Evolutionary conservation across 2,329 filamentous ascomycete species (phyloP).

Genomic region (Sclerotinia glacialis): DNA sequence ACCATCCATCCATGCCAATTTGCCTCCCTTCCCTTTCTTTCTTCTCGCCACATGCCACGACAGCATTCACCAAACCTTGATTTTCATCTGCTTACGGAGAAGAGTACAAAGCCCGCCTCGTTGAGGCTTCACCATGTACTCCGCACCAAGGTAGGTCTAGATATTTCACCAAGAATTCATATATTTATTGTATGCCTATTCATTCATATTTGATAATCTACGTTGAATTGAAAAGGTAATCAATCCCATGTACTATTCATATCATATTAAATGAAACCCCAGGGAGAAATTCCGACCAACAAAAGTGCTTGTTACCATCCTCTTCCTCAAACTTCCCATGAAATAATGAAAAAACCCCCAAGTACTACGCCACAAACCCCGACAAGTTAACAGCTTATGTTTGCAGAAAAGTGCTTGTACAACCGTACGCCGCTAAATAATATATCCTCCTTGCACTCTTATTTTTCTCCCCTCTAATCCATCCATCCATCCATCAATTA

Average conservation of each 20-base stretch:
- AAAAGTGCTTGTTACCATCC: neutral
- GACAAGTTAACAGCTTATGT: slow-evolving; percentile 9
- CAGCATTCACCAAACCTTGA: neutral
- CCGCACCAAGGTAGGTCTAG: neutral
- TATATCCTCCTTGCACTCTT: slow-evolving; percentile 9
- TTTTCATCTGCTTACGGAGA: neutral
- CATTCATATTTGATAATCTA: neutral
- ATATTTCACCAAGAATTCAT: neutral
- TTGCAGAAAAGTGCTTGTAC: slow-evolving; percentile 10
- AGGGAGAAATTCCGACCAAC: neutral
- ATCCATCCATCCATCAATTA: neutral
- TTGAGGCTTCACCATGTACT: neutral
- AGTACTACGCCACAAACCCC: slow-evolving; percentile 16
- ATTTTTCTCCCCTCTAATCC: neutral
- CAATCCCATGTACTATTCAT: neutral
- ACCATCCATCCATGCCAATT: too few relatives aligned
- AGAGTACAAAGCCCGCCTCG: neutral
- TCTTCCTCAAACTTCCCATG: neutral
- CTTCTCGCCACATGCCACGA: neutral
- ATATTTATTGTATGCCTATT: too few relatives aligned
- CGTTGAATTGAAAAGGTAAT: neutral
- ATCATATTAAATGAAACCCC: neutral
- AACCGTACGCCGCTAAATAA: slow-evolving; percentile 7
- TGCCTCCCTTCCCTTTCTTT: neutral
- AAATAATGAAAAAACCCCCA: neutral